Evolutionary conservation across 2,329 filamentous ascomycete genomes (phyloP).

Genomic region (Akanthomyces dipterigenus): DNA sequence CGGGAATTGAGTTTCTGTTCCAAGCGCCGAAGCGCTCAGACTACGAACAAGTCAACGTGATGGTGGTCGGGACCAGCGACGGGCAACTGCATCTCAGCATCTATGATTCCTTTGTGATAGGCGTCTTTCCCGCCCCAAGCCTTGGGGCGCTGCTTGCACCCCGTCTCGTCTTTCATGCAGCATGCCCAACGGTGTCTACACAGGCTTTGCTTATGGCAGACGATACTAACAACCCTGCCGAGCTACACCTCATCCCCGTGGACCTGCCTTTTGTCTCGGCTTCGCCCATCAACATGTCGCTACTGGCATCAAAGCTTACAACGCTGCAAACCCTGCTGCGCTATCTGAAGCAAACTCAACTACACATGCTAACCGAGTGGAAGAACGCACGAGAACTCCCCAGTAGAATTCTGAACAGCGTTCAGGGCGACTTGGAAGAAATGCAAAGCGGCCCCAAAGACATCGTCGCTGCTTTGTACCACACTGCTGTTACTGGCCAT

Average conservation of each 20-base stretch:
- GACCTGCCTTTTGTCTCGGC: slow-evolving; percentile 78
- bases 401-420: slow-evolving; percentile 65
- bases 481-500: slow-evolving; percentile 77
- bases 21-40: slow-evolving; percentile 55
- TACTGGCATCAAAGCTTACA: slow-evolving; percentile 80
- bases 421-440: slow-evolving; percentile 67
- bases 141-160: slow-evolving; percentile 20
- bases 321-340: slow-evolving; percentile 79
- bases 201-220: slow-evolving; percentile 60
- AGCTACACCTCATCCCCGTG: slow-evolving; percentile 59
- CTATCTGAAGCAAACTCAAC: slow-evolving; percentile 75
- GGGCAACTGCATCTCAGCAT: slow-evolving; percentile 71
- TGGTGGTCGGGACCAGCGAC: slow-evolving; percentile 66
- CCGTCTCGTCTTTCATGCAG: slow-evolving; percentile 54
- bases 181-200: slow-evolving; percentile 67
- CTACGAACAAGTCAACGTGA: slow-evolving; percentile 69
- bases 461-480: slow-evolving; percentile 72
- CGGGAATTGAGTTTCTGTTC: slow-evolving; percentile 64
- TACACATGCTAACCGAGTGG: slow-evolving; percentile 76
- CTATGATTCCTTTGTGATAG: slow-evolving; percentile 79
- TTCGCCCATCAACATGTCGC: slow-evolving; percentile 71
- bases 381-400: slow-evolving; percentile 76
- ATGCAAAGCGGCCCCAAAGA: slow-evolving; percentile 47
- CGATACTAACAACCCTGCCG: slow-evolving; percentile 24
- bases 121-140: slow-evolving; percentile 49